These are phyloP conservation scores for Malassezia psittaci DNA, from an alignment of 1,284 basidiomycete species.

Conservation along the genomic window DNA sequence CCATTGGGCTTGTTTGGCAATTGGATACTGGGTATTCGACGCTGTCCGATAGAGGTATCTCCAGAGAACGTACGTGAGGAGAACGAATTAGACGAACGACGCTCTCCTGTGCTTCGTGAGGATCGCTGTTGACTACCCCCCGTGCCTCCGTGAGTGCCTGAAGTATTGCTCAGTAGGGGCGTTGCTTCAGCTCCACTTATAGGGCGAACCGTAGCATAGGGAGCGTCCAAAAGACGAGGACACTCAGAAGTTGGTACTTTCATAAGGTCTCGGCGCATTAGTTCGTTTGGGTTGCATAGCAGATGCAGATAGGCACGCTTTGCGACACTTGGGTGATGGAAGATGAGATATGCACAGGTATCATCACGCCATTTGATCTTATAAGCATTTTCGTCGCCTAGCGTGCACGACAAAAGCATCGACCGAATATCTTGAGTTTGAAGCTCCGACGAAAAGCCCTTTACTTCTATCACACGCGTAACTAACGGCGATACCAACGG, in stretches of 20 bases:
- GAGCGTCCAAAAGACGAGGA: neutral
- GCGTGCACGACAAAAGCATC: slow-evolving; percentile 79
- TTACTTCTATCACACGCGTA: slow-evolving; percentile 83
- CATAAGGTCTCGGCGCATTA: slow-evolving; percentile 31
- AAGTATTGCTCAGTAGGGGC: neutral
- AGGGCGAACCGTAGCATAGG: slow-evolving; percentile 10
- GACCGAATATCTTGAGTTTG: slow-evolving; percentile 93
- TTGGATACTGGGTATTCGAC: neutral
- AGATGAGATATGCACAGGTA: slow-evolving; percentile 87
- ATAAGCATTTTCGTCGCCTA: slow-evolving; percentile 71
- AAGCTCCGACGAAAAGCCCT: slow-evolving; percentile 82
- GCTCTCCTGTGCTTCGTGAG: neutral
- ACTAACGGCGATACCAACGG: slow-evolving; percentile 66
- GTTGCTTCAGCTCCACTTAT: slow-evolving; percentile 9
- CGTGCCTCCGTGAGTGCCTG: neutral
- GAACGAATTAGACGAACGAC: neutral
- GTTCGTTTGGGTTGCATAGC: slow-evolving; percentile 59
- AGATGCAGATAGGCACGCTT: slow-evolving; percentile 88
- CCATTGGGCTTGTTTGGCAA: neutral
- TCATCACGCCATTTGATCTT: slow-evolving; percentile 99
- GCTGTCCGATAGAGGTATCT: neutral
- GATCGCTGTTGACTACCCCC: neutral
- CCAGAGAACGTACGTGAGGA: neutral
- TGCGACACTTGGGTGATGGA: slow-evolving; percentile 58
- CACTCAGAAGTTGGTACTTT: neutral